phyloP scores from a whole-genome alignment of 2,329 filamentous ascomycete genomes.

The Pseudocercospora eumusae region DNA sequence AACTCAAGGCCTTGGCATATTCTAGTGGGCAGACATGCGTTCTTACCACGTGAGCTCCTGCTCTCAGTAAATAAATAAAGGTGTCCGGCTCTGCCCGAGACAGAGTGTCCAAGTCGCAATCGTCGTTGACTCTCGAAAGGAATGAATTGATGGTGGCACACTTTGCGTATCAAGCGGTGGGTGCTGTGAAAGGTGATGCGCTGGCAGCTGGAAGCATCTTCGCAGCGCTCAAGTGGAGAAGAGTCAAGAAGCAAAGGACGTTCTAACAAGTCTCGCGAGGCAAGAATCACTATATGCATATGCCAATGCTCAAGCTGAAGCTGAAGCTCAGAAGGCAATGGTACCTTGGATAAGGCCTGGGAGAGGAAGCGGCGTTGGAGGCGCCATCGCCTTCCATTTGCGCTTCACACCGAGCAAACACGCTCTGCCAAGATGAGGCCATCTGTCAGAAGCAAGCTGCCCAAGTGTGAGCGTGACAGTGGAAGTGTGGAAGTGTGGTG shows the following conservation, averaged over 20 bases:
- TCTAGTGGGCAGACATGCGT: neutral
- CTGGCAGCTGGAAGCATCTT: conserved; percentile 32
- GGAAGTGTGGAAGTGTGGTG: conserved; percentile 3
- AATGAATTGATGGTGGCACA: conserved; percentile 9
- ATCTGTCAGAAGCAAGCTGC: conserved; percentile 9
- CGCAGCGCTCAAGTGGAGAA: conserved; percentile 7
- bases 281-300: neutral
- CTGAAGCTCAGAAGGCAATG: conserved; percentile 9
- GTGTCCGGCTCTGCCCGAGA: neutral
- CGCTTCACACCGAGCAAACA: neutral
- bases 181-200: conserved; percentile 19
- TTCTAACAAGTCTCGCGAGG: neutral
- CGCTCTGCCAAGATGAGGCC: neutral
- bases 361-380: conserved; percentile 11
- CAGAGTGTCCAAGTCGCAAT: neutral
- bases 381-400: conserved; percentile 1
- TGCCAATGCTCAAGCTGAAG: neutral
- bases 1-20: neutral
- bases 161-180: neutral
- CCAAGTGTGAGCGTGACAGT: conserved; percentile 11
- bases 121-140: neutral
- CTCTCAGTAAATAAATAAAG: neutral
- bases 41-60: neutral
- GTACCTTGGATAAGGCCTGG: neutral
- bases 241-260: neutral